Conservation (phyloP, 23 red algal species). For the Agarophyton chilense region DNA sequence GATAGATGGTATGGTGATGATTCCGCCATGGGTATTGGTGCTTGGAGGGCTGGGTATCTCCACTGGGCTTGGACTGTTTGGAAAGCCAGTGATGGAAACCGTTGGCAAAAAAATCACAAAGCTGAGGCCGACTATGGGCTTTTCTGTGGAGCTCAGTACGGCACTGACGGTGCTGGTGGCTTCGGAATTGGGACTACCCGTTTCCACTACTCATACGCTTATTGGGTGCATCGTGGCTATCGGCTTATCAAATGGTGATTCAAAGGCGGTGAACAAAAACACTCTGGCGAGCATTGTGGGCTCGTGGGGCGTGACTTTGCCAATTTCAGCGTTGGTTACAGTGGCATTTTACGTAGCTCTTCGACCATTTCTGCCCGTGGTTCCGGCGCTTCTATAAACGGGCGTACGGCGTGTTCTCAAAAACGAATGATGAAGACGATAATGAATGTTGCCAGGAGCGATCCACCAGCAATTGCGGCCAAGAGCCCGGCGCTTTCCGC, state of each 20-base stretch:
- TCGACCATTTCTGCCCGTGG: slow-evolving; percentile 67
- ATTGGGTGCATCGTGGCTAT: slow-evolving; percentile 97
- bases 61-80: slow-evolving; percentile 78
- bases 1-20: slow-evolving; percentile 32
- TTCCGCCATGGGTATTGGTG: slow-evolving; percentile 90
- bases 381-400: slow-evolving; percentile 42
- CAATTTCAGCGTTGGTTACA: slow-evolving; percentile 76
- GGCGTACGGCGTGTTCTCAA: slow-evolving; percentile 1
- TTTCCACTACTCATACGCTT: slow-evolving; percentile 91
- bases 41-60: slow-evolving; percentile 90
- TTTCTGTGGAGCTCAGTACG: slow-evolving; percentile 92
- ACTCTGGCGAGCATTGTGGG: slow-evolving; percentile 75
- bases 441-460: slow-evolving; percentile 38
- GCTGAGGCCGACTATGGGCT: slow-evolving; percentile 90
- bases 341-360: slow-evolving; percentile 68
- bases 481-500: slow-evolving; percentile 40
- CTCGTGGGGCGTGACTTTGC: slow-evolving; percentile 86
- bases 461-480: slow-evolving; percentile 46
- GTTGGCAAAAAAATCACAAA: slow-evolving; percentile 97
- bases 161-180: slow-evolving; percentile 95
- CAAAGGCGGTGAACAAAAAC: slow-evolving; percentile 72
- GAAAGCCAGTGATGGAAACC: slow-evolving; percentile 97
- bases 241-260: slow-evolving; percentile 76
- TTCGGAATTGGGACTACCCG: slow-evolving; percentile 90
- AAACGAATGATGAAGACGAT: slow-evolving; percentile 48